A percentile compares a stretch with the other conserved stretches of the same genome.
phyloP scores from a whole-genome alignment of 2,329 filamentous ascomycete species.

The Trichoderma guizhouense region DNA sequence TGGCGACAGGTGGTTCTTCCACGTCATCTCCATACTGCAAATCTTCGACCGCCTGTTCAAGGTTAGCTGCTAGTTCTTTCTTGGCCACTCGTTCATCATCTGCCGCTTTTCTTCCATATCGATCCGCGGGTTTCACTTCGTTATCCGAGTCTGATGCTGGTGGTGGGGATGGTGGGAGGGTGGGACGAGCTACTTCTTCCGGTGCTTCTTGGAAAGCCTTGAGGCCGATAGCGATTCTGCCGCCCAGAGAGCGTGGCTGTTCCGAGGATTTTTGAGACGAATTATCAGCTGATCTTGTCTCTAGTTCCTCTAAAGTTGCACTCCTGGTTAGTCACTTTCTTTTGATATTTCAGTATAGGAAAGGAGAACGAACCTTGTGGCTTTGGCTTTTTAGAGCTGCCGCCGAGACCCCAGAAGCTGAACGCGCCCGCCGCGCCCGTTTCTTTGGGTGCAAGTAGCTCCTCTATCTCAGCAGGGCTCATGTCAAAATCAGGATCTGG shows the following conservation, averaged over 20 bases:
- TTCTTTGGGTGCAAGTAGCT: conserved; percentile 36
- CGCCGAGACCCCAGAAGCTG: conserved; percentile 53
- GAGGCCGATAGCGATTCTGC: conserved; percentile 55
- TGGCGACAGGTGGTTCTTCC: not conserved
- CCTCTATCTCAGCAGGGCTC: conserved; percentile 42
- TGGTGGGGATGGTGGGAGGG: conserved; percentile 39
- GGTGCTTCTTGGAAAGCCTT: conserved; percentile 52
- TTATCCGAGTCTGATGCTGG: conserved; percentile 27
- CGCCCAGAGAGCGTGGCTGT: conserved; percentile 45
- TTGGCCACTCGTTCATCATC: conserved; percentile 22
- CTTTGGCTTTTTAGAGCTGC: conserved; percentile 40
- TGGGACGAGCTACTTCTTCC: conserved; percentile 37
- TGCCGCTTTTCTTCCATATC: conserved; percentile 19
- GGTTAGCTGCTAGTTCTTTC: conserved; percentile 24
- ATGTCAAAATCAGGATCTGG: conserved; percentile 31
- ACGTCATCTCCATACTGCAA: conserved; percentile 8
- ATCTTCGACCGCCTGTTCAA: conserved; percentile 29
- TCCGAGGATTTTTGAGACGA: conserved; percentile 40
- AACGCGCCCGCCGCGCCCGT: conserved; percentile 44
- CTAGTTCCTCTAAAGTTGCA: conserved; percentile 36
- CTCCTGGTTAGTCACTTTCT: conserved; percentile 46
- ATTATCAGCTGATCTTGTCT: conserved; percentile 24
- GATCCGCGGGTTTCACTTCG: conserved; percentile 20
- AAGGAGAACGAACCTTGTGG: conserved; percentile 40
- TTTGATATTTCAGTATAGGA: conserved; percentile 37